Base-by-base conservation (phyloP, 176 grass and related monocot genomes). In the Oryza meridionalis region DNA sequence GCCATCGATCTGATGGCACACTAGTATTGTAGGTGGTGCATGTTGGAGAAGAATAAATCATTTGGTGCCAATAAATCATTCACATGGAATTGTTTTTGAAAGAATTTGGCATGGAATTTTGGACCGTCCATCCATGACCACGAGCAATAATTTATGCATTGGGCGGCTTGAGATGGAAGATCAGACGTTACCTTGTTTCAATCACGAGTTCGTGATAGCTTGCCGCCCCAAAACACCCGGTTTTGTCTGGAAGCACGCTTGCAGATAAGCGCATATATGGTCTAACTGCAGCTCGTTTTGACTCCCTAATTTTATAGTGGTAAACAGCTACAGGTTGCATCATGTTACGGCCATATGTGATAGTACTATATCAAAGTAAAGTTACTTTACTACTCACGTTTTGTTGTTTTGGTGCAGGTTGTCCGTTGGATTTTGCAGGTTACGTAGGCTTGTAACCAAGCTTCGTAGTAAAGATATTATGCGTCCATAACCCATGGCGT, bases 191-290 rank as follows among this genome's bases (percentile, higher is more conserved):
- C 42, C 67, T 58, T 72, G 59, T 50, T 29, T 6, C 65, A 21
- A 59, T 85, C 77, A 85, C 49, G 49, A 70, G 14, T 69, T 72
- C 77, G 55, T 49, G 6, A 16, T 90, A 26, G 64, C 83, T 86
- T 90, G 78, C 88, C 83, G 78, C 78, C 77, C 82, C 76, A 81
- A 63, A 10, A 25, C 62, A 68, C 76, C 46, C 19, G 59, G 8
- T 35, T 72, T 74, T 88, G 69, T 84, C 81, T 1, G 26, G 66
- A 73, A 19, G 53, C 53, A 58, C 16, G 11, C 12, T 50, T 27
- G 31, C 81, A 59, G 69, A 73, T 64, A 86, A 85, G 75, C 29
- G 12, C 11, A 55, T 55, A 55, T 31, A 31, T 58, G 5, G 24
- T 44, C 6, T 19, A 1, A 2, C 62, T 5, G 12, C 59, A 70